Base-by-base conservation (phyloP, 164 flowering plant genomes). In the Aristolochia contorta region DNA sequence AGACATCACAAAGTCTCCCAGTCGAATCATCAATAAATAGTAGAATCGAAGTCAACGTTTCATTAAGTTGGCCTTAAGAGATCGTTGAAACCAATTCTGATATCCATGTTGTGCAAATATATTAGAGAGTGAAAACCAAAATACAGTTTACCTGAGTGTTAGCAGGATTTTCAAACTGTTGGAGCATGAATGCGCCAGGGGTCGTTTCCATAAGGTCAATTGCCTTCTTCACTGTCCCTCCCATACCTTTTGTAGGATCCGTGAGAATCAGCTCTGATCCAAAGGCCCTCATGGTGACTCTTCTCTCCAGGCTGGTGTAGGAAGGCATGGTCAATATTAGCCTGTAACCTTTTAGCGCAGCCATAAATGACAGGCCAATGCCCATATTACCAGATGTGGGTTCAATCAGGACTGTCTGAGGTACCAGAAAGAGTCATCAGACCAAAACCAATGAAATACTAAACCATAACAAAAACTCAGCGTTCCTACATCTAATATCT, bases 361-460 rank as follows among this genome's bases (percentile, higher is more conserved):
- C 96, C 77, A 94, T 80, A 57, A 94, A 94, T 3, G 99, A 87
- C 88, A 94, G 75, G 60, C 97, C 85, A n/a, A 94, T 94, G 12
- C 99, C 97, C 96, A 91, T 93, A 53, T 93, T 93, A 13, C 99
- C 99, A 8, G 97, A 93, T 32, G 99, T 93, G 2, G 99, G 99
- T 80, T 93, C 97, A 56, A 91, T 88, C 80, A 93, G 62, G 54
- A 85, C 81, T 3, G 95, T 88, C 96, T 92, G 61, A n/a, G n/a
- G 64, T 25, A 47, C 9, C 50, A n/a, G 8, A 23, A 20, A 33
- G 32, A n/a, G 10, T 19, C 22, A 30, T n/a, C 22, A 13, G 32
- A 12, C 21, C 21, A 59, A 50, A 30, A 61, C 12, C 64, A 61
- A 62, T 19, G 43, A 12, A 20, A 21, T 16, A 12, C 2, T 16